These are phyloP conservation scores for Yarrowia osloensis DNA, from an alignment of 805 yeast genomes.

Conservation along the genomic window DNA sequence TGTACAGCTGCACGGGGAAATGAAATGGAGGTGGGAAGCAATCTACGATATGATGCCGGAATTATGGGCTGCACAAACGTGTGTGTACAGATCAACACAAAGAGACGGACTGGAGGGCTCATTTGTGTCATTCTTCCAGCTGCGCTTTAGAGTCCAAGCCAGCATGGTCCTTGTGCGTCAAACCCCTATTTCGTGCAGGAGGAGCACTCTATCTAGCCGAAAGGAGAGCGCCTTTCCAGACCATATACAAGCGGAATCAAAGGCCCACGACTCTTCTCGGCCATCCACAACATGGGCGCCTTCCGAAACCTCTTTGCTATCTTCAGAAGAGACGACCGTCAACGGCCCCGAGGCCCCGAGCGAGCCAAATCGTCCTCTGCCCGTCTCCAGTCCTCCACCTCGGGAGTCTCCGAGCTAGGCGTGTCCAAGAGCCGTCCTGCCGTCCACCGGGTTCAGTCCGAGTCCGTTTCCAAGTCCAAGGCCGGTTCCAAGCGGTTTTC, in stretches of 20 bases:
- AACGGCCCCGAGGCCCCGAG: constrained; percentile 14
- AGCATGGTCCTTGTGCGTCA: not conserved
- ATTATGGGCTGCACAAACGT: too few species aligned
- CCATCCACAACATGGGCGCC: constrained; percentile 1
- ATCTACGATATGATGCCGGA: not conserved
- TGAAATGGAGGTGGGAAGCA: too few species aligned
- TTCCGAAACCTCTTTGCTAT: constrained; percentile 7
- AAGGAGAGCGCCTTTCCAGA: not conserved
- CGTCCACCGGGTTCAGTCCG: not conserved
- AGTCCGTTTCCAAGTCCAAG: not conserved
- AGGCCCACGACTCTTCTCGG: not conserved
- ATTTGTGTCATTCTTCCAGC: not conserved
- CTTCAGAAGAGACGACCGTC: constrained; percentile 10
- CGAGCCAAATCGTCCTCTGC: constrained; percentile 22
- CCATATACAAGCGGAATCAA: not conserved
- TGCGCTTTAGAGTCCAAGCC: not conserved
- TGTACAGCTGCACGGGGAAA: too few species aligned
- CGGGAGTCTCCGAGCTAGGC: not conserved
- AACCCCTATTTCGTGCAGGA: constrained; percentile 28
- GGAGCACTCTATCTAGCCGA: constrained; percentile 6
- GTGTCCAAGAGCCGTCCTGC: not conserved
- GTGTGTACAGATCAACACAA: too few species aligned
- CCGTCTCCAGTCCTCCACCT: not conserved
- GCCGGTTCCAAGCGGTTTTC: not conserved
- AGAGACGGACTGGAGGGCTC: too few species aligned